These are phyloP conservation scores for Globisporangium mamillatum DNA, from an alignment of 352 stramenopile species.

Conservation along the genomic window DNA sequence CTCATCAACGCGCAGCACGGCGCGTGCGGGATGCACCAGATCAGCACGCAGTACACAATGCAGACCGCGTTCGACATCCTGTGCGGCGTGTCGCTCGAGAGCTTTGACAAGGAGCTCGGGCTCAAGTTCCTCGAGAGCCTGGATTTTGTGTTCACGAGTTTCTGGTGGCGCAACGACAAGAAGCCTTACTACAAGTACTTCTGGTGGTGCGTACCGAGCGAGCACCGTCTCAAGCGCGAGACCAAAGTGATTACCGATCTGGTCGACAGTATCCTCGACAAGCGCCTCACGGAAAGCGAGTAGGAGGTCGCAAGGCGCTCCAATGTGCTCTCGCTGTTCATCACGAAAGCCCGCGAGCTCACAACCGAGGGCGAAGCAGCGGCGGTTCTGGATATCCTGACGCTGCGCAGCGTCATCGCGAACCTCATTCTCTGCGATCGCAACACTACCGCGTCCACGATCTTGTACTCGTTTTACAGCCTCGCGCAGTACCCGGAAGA, in stretches of 20 bases:
- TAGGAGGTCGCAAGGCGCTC: constrained; percentile 15
- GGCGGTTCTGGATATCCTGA: too few species aligned
- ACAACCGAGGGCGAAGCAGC: too few species aligned
- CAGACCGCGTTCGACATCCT: neutral
- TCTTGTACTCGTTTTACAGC: too few species aligned
- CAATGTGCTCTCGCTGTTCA: too few species aligned
- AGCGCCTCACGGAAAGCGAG: neutral
- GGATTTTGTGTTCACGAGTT: neutral
- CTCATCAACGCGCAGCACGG: neutral
- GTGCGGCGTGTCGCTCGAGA: neutral
- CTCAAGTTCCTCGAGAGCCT: constrained; percentile 5
- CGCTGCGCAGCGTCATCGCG: too few species aligned
- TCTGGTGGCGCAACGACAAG: neutral
- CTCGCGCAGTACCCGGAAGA: too few species aligned
- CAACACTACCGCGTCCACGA: too few species aligned
- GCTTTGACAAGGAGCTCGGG: constrained; percentile 14
- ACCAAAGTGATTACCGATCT: neutral
- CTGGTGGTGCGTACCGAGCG: neutral
- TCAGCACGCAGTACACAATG: constrained; percentile 1
- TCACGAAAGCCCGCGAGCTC: too few species aligned
- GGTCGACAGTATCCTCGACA: neutral
- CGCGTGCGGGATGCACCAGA: neutral
- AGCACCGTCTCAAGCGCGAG: neutral
- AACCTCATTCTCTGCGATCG: too few species aligned
- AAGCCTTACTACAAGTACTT: neutral